Percentiles rank a stretch among this genome's conserved stretches.
Evolutionary conservation across 345 rosid genomes (phyloP).

Genomic region (Populus simonii): DNA sequence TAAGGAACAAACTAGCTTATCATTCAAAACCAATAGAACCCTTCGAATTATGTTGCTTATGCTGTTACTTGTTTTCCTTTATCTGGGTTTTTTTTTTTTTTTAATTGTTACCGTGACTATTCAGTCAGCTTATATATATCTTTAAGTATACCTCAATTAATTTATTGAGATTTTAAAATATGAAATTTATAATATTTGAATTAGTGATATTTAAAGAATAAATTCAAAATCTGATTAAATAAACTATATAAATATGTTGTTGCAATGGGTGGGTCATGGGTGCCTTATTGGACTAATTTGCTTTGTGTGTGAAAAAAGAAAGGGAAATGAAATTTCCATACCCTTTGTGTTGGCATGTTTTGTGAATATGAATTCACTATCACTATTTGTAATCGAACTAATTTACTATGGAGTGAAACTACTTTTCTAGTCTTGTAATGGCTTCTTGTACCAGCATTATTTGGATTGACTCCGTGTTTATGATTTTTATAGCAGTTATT

Average conservation of each 20-base stretch:
- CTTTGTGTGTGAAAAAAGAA: neutral
- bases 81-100: neutral
- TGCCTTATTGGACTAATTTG: neutral
- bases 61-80: neutral
- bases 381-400: neutral
- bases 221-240: rapidly evolving
- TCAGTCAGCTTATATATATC: too few species aligned
- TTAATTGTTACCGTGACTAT: too few species aligned
- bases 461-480: neutral
- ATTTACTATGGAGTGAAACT: too few species aligned
- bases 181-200: too few species aligned
- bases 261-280: neutral
- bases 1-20: neutral
- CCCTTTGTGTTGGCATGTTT: neutral
- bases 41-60: neutral
- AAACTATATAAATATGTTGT: too few species aligned
- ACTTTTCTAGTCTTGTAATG: neutral
- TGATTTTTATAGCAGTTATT: too few species aligned
- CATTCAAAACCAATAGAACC: neutral
- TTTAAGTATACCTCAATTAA: too few species aligned
- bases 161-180: too few species aligned
- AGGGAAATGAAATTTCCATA: neutral
- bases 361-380: neutral
- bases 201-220: rapidly evolving
- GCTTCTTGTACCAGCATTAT: too few species aligned